Evolutionary conservation across 768 basidiomycete genomes (phyloP).

Genomic region (Gloeophyllum trabeum): DNA sequence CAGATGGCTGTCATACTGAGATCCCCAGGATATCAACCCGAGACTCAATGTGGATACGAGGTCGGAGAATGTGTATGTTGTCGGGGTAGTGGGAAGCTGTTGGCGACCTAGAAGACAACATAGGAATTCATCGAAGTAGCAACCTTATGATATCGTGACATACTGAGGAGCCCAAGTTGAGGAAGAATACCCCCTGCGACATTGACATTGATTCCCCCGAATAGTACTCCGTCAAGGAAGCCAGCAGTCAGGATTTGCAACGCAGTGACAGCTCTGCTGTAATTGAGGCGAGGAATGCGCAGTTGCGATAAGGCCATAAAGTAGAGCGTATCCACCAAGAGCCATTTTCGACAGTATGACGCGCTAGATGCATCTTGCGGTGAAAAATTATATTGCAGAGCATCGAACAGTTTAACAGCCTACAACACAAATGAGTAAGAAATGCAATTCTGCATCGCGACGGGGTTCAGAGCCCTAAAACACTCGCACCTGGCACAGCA

Average conservation of each 20-base stretch:
- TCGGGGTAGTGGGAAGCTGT: constrained; percentile 30
- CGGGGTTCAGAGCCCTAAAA: not conserved
- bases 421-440: constrained; percentile 15
- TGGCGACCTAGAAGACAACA: constrained; percentile 1
- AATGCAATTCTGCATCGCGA: not conserved
- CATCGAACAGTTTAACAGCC: constrained; percentile 71
- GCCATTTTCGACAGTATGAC: constrained; percentile 53
- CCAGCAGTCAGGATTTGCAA: constrained; percentile 53
- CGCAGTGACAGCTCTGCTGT: constrained; percentile 48
- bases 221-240: constrained; percentile 58
- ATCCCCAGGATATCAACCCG: constrained; percentile 33
- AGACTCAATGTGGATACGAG: constrained; percentile 38
- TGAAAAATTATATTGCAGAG: constrained; percentile 41
- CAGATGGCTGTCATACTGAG: constrained; percentile 39
- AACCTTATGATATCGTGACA: too few species aligned
- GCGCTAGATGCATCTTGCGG: constrained; percentile 25
- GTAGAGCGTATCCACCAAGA: constrained; percentile 57
- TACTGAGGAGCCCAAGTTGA: too few species aligned
- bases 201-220: constrained; percentile 61
- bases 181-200: constrained; percentile 20
- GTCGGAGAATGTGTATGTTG: constrained; percentile 36
- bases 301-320: constrained; percentile 45
- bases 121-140: not conserved
- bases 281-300: constrained; percentile 65
- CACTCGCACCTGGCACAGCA: constrained; percentile 19